Conservation (phyloP, 2,329 filamentous ascomycete genomes). For the Calycina herbarum region DNA sequence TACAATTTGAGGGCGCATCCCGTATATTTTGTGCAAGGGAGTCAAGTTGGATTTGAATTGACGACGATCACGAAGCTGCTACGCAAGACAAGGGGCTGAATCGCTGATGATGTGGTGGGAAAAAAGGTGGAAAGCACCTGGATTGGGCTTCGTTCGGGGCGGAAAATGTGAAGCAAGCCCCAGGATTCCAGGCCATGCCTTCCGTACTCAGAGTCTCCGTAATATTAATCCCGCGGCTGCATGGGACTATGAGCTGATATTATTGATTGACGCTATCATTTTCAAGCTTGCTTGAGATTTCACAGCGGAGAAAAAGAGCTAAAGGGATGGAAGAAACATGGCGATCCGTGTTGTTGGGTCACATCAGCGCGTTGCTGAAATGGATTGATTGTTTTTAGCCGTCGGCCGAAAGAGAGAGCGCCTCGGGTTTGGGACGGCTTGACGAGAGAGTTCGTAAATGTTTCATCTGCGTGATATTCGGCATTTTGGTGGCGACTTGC, state of each 20-base stretch:
- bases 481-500: slow-evolving; percentile 3
- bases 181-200: slow-evolving; percentile 8
- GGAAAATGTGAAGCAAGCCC: slow-evolving; percentile 14
- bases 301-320: slow-evolving; percentile 9
- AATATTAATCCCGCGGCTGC: neutral
- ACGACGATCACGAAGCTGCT: slow-evolving; percentile 22
- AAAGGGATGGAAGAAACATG: neutral
- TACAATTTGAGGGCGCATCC: slow-evolving; percentile 2
- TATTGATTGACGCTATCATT: slow-evolving; percentile 10
- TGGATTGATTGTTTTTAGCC: slow-evolving; percentile 17
- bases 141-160: slow-evolving; percentile 7
- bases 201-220: slow-evolving; percentile 10
- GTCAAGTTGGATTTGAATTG: slow-evolving; percentile 13
- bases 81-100: slow-evolving; percentile 18
- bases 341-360: slow-evolving; percentile 8
- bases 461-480: slow-evolving; percentile 5
- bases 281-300: neutral
- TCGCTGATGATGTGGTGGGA: neutral
- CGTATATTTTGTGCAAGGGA: slow-evolving; percentile 4
- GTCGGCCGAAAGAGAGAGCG: slow-evolving; percentile 14
- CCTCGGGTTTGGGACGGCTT: slow-evolving; percentile 3
- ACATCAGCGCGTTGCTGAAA: slow-evolving; percentile 8
- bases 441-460: slow-evolving; percentile 2
- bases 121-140: slow-evolving; percentile 9
- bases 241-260: slow-evolving; percentile 6